Conservation (phyloP, 2,329 filamentous ascomycete species). For the Bipolaris oryzae region DNA sequence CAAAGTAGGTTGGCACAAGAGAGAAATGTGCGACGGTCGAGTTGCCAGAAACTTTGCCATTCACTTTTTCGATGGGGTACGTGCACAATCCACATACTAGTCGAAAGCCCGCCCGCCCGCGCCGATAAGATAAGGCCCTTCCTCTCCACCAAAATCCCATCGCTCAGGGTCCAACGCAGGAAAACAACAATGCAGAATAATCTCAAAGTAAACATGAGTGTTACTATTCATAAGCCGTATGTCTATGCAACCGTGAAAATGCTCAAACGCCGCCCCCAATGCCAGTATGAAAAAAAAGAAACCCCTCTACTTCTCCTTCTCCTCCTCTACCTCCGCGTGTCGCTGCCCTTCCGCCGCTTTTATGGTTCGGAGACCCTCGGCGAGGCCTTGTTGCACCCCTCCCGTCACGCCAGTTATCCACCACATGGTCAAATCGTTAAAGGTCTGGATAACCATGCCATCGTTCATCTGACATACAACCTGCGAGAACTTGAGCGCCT, state of each 20-base stretch:
- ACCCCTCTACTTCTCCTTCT: constrained; percentile 2
- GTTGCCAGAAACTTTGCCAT: constrained; percentile 23
- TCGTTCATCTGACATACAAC: constrained; percentile 67
- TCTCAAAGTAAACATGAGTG: neutral
- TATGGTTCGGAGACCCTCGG: constrained; percentile 59
- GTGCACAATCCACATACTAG: constrained; percentile 24
- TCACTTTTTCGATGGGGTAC: constrained; percentile 35
- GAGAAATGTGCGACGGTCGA: constrained; percentile 14
- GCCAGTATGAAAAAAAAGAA: neutral
- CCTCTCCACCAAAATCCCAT: neutral
- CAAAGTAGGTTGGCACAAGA: constrained; percentile 22
- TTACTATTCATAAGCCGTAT: constrained; percentile 1
- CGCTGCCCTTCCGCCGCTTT: constrained; percentile 29
- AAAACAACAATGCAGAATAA: neutral
- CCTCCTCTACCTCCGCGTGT: constrained; percentile 10
- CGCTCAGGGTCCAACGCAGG: neutral
- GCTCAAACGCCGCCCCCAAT: constrained; percentile 1
- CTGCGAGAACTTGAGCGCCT: constrained; percentile 59
- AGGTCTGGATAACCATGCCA: constrained; percentile 65
- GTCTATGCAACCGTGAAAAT: constrained; percentile 1
- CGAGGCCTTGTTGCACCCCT: constrained; percentile 69
- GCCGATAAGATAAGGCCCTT: constrained; percentile 26
- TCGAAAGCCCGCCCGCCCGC: constrained; percentile 18
- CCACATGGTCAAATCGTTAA: constrained; percentile 65
- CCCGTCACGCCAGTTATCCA: constrained; percentile 67